phyloP scores from a whole-genome alignment of 1,284 basidiomycete genomes.

The Trametes versicolor region DNA sequence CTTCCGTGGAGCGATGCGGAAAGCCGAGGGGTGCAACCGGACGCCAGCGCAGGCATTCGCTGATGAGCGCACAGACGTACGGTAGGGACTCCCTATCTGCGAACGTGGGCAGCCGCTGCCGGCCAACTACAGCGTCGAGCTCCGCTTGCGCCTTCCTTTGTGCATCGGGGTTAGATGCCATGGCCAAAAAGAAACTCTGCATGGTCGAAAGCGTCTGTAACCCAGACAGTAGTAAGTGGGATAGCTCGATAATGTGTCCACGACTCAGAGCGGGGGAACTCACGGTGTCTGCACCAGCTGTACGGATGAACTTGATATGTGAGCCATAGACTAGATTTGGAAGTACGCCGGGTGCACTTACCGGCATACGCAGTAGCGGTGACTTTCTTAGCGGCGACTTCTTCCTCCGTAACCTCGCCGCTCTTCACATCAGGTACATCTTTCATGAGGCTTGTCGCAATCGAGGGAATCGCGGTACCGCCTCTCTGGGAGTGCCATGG shows the following conservation, averaged over 20 bases:
- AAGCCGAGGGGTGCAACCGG: conserved; percentile 26
- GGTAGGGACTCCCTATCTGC: conserved; percentile 26
- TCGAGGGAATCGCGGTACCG: background rate
- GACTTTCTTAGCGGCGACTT: conserved; percentile 6
- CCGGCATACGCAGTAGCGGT: conserved; percentile 16
- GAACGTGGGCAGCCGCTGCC: conserved; percentile 30
- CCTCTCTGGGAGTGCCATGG: background rate
- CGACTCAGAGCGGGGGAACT: background rate
- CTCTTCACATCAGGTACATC: background rate
- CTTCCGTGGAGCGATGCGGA: conserved; percentile 18
- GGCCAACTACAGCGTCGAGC: conserved; percentile 37
- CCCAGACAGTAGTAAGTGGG: background rate
- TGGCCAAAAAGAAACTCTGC: conserved; percentile 19
- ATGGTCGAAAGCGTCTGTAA: conserved; percentile 9
- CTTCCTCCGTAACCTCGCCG: background rate
- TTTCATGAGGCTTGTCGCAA: background rate
- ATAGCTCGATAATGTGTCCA: too few species aligned
- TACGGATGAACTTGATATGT: too few species aligned
- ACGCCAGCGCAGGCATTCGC: conserved; percentile 34
- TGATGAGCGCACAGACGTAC: conserved; percentile 31
- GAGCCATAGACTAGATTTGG: too few species aligned
- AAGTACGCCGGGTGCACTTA: background rate
- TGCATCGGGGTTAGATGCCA: conserved; percentile 19
- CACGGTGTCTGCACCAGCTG: conserved; percentile 17
- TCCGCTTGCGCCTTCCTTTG: conserved; percentile 41